A percentile compares a stretch with the other conserved stretches of the same genome.
These are phyloP conservation scores for Exobasidium rhododendri DNA, from an alignment of 1,284 basidiomycete genomes.

Conservation along the genomic window DNA sequence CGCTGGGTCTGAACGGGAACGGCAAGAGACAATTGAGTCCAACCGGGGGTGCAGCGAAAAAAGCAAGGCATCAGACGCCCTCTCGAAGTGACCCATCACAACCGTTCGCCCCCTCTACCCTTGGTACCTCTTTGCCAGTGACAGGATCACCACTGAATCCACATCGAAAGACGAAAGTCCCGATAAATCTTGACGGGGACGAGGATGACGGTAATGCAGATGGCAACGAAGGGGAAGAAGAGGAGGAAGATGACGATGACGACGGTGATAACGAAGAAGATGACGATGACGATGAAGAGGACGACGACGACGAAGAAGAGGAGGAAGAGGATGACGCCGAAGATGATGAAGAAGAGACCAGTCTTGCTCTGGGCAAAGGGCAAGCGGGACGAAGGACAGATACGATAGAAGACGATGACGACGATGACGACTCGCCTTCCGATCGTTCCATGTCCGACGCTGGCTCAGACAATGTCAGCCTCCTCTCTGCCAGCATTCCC, in stretches of 20 bases:
- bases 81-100: neutral
- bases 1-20: slow-evolving; percentile 4
- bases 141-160: slow-evolving; percentile 12
- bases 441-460: neutral
- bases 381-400: neutral
- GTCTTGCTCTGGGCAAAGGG: neutral
- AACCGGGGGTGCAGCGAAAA: neutral
- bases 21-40: slow-evolving; percentile 1
- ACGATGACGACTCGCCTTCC: neutral
- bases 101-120: neutral
- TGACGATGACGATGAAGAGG: neutral
- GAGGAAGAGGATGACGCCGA: neutral
- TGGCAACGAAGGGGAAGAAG: slow-evolving; percentile 9
- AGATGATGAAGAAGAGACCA: slow-evolving; percentile 2
- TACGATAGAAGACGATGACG: neutral
- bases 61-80: neutral
- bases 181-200: neutral
- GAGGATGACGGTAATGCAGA: slow-evolving; percentile 7
- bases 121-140: neutral
- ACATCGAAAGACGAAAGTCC: neutral
- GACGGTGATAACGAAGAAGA: slow-evolving; percentile 6
- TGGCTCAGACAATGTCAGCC: neutral
- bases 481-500: neutral
- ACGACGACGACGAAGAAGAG: slow-evolving; percentile 4
- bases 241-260: slow-evolving; percentile 5